Percentiles rank a stretch among this genome's conserved stretches.
phyloP scores from a whole-genome alignment of 2,329 filamentous ascomycete species.

The Chlorencoelia australis region DNA sequence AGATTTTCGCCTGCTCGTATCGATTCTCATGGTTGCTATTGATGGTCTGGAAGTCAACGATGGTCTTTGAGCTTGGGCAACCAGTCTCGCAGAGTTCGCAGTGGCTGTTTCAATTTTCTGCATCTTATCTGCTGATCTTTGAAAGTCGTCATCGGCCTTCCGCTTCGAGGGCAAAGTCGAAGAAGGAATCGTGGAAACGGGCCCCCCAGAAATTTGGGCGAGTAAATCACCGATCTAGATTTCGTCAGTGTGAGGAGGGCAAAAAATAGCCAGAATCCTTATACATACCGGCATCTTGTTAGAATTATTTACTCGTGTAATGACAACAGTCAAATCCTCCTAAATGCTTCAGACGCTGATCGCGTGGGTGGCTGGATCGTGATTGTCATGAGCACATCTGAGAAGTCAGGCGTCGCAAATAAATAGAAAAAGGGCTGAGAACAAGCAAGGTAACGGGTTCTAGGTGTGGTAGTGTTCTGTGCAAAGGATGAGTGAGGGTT shows the following conservation, averaged over 20 bases:
- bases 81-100: conserved; percentile 18
- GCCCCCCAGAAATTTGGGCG: conserved; percentile 49
- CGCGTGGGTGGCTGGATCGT: conserved; percentile 10
- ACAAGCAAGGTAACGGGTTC: too few species aligned
- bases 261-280: neutral
- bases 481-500: too few species aligned
- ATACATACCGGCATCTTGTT: conserved; percentile 23
- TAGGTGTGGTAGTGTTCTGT: too few species aligned
- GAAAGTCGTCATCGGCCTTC: conserved; percentile 45
- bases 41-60: conserved; percentile 13
- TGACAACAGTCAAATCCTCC: conserved; percentile 1
- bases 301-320: conserved; percentile 5
- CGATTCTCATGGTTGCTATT: conserved; percentile 17
- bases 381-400: conserved; percentile 12
- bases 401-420: too few species aligned
- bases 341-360: conserved; percentile 12
- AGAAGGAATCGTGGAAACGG: conserved; percentile 26
- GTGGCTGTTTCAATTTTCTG: conserved; percentile 27
- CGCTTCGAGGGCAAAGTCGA: conserved; percentile 37
- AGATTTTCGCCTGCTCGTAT: conserved; percentile 5
- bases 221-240: conserved; percentile 46
- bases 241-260: conserved; percentile 14
- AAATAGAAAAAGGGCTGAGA: too few species aligned
- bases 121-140: conserved; percentile 33
- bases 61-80: conserved; percentile 10